phyloP scores from a whole-genome alignment of 116 monocot genomes.

The Zostera marina region DNA sequence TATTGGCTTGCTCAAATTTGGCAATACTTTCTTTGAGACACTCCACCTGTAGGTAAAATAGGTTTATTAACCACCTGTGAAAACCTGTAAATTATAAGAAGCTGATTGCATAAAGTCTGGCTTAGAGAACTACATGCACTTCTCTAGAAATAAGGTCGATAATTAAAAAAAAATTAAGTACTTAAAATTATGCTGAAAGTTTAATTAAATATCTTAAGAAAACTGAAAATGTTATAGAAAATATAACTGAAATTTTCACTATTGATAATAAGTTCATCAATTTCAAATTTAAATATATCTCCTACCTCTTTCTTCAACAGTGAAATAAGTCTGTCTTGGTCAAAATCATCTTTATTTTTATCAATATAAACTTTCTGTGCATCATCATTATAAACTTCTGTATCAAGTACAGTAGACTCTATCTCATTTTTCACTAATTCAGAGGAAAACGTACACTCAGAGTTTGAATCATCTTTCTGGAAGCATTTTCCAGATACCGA shows the following conservation, averaged over 20 bases:
- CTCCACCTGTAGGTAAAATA: constrained; percentile 29
- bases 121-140: too few relatives aligned
- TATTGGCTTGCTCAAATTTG: constrained; percentile 27
- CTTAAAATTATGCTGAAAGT: too few relatives aligned
- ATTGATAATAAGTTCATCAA: too few relatives aligned
- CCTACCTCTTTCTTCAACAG: constrained; percentile 57
- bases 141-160: too few relatives aligned
- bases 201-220: too few relatives aligned
- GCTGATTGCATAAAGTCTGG: too few relatives aligned
- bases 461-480: constrained; percentile 1
- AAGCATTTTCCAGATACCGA: not conserved
- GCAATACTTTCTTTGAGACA: constrained; percentile 37
- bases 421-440: constrained; percentile 2
- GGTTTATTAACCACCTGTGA: too few relatives aligned
- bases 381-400: constrained; percentile 5
- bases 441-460: not conserved
- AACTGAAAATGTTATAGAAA: too few relatives aligned
- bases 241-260: too few relatives aligned
- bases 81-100: too few relatives aligned
- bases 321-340: constrained; percentile 30
- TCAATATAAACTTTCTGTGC: constrained; percentile 1
- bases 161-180: too few relatives aligned
- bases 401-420: not conserved
- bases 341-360: constrained; percentile 11
- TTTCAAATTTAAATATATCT: not conserved